Conservation (phyloP, 495 filamentous ascomycete genomes). For the Cairneyella variabilis region DNA sequence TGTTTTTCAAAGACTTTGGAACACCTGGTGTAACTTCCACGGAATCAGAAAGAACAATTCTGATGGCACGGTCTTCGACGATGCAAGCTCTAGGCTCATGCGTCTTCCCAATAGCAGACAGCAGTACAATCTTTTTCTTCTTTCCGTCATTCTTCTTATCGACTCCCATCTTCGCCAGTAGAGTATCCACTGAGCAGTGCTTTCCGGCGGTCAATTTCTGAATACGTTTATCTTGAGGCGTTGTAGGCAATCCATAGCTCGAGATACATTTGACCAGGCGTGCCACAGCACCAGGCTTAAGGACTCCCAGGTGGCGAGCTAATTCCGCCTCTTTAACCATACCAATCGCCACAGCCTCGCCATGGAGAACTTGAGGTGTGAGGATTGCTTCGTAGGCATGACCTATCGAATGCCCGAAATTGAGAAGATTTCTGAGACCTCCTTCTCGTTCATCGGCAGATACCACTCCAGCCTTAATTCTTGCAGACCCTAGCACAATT, state of each 20-base stretch:
- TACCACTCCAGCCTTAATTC: conserved; percentile 90
- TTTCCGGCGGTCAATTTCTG: conserved; percentile 82
- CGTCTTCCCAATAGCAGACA: conserved; percentile 85
- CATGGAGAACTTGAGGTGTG: conserved; percentile 92
- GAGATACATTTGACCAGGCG: conserved; percentile 87
- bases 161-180: conserved; percentile 89
- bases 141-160: conserved; percentile 98
- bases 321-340: conserved; percentile 98
- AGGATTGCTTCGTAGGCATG: conserved; percentile 95
- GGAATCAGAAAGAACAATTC: conserved; percentile 77
- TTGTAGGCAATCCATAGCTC: conserved; percentile 89
- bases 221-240: conserved; percentile 78
- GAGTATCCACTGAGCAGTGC: conserved; percentile 82
- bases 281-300: conserved; percentile 82
- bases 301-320: conserved; percentile 82
- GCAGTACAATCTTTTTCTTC: conserved; percentile 95
- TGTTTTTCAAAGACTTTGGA: conserved; percentile 56
- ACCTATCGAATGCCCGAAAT: conserved; percentile 97
- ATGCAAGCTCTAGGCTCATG: conserved; percentile 82
- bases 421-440: conserved; percentile 88
- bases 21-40: conserved; percentile 70
- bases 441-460: conserved; percentile 92
- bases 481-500: conserved; percentile 82
- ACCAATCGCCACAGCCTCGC: conserved; percentile 92
- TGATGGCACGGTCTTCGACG: conserved; percentile 82